Conservation (phyloP, 768 basidiomycete genomes). For the Phylloporus rhodoxanthus region DNA sequence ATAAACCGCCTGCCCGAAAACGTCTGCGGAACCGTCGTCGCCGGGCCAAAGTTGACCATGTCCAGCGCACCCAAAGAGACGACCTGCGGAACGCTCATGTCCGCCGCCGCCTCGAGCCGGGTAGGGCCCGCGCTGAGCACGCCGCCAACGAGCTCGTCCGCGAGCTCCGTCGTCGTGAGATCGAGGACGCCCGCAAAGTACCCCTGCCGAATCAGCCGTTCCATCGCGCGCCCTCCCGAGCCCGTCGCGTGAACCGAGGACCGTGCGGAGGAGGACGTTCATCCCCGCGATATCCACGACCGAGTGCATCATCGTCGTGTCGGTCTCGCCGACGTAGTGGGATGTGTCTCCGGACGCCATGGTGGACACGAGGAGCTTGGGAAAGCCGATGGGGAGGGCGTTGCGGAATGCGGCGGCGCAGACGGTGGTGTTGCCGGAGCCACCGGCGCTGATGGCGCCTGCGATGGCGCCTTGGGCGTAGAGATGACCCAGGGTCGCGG, state of each 20-base stretch:
- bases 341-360: slow-evolving; percentile 26
- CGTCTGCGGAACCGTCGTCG: slow-evolving; percentile 17
- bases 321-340: slow-evolving; percentile 29
- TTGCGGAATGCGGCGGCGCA: slow-evolving; percentile 20
- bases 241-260: slow-evolving; percentile 27
- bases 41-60: slow-evolving; percentile 32
- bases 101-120: slow-evolving; percentile 24
- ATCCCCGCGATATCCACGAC: slow-evolving; percentile 27
- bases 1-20: slow-evolving; percentile 16
- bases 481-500: slow-evolving; percentile 13
- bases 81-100: slow-evolving; percentile 22
- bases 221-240: slow-evolving; percentile 28
- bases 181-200: slow-evolving; percentile 26
- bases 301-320: slow-evolving; percentile 30
- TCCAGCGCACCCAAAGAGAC: slow-evolving; percentile 30
- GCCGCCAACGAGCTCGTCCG: slow-evolving; percentile 29
- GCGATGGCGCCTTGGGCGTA: slow-evolving; percentile 8
- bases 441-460: slow-evolving; percentile 21
- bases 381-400: slow-evolving; percentile 26
- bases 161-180: slow-evolving; percentile 31
- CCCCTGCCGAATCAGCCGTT: slow-evolving; percentile 22
- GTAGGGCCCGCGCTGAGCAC: slow-evolving; percentile 24
- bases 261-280: slow-evolving; percentile 20
- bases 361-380: slow-evolving; percentile 28
- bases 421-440: slow-evolving; percentile 23